Base-by-base conservation (phyloP, 768 basidiomycete genomes). In the Infundibulicybe gibba region DNA sequence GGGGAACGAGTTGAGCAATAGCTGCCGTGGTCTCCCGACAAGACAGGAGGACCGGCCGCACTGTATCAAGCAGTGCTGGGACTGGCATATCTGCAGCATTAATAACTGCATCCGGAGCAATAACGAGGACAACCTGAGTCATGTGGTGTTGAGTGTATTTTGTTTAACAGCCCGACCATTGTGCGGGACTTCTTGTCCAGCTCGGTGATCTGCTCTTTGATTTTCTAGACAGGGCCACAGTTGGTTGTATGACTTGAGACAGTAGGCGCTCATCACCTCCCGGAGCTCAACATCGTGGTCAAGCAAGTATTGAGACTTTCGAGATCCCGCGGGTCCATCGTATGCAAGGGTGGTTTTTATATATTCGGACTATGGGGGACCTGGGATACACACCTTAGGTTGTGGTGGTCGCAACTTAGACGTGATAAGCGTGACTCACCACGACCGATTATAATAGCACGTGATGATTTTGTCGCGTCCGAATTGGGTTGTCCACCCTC, bases 131-230 rank as follows among this genome's bases (percentile, higher is more conserved):
- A 60, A 90, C 89, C 70, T 44, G 76, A 70, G 40, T 75, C 66
- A 3, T 70, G 58, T 6, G 80, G 77, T 3, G 89, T 91, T 5
- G 87, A 88, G 57, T 92, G 90, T 11, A 91, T 80, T 54, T 80
- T 86, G 69, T 87, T 90, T 45, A 92, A 69, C 35, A 81, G 60
- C n/a, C 86, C 87, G n/a, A 77, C 70, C 71, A 90, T 82, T 3
- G 72, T 73, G 14, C 90, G 77, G 6, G 80, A 73, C 59, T 83
- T 85, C 65, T 85, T 90, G 63, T 91, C 89, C 2, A 91, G 70
- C 56, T 83, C 79, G 19, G 72, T 74, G 33, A 86, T 83, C 62
- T 86, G 80, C 21, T 87, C 87, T 56, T 79, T 86, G 65, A 92
- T 85, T 83, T 81, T 87, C 90, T 92, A 62, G 30, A 40, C 47